Conservation (phyloP, 2,329 filamentous ascomycete genomes). For the Cercospora canescens region DNA sequence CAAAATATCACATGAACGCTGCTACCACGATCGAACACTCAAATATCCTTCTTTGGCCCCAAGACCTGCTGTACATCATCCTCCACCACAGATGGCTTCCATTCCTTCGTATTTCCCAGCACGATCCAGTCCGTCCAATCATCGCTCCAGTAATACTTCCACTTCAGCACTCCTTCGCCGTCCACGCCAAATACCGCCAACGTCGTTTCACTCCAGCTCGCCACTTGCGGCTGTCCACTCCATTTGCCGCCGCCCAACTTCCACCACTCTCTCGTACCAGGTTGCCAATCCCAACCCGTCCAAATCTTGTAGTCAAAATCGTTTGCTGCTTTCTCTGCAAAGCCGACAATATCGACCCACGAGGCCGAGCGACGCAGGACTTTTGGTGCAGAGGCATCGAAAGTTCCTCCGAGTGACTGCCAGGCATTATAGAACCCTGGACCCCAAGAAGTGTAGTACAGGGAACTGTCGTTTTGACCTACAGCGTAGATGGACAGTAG, state of each 20-base stretch:
- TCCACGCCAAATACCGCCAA: background rate
- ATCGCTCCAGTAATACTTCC: background rate
- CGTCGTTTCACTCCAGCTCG: background rate
- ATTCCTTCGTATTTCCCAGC: background rate
- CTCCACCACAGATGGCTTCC: background rate
- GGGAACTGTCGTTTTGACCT: background rate
- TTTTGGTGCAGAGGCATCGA: background rate
- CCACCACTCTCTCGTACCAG: background rate
- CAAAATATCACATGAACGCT: background rate
- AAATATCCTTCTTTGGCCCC: background rate
- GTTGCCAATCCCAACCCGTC: background rate
- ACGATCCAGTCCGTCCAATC: background rate
- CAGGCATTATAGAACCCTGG: background rate
- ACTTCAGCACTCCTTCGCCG: background rate
- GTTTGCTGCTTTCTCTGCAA: background rate
- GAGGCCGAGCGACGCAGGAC: background rate
- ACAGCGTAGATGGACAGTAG: background rate
- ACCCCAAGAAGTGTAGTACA: background rate
- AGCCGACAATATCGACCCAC: background rate
- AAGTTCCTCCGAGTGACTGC: background rate
- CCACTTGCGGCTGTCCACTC: background rate
- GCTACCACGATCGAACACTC: background rate
- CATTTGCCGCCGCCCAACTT: background rate
- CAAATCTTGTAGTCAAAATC: background rate
- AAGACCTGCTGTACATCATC: background rate